Evolutionary conservation across 2,329 filamentous ascomycete species (phyloP), one percentile per base, ranked within the genome.

Genomic region (Curvularia sp.): DNA sequence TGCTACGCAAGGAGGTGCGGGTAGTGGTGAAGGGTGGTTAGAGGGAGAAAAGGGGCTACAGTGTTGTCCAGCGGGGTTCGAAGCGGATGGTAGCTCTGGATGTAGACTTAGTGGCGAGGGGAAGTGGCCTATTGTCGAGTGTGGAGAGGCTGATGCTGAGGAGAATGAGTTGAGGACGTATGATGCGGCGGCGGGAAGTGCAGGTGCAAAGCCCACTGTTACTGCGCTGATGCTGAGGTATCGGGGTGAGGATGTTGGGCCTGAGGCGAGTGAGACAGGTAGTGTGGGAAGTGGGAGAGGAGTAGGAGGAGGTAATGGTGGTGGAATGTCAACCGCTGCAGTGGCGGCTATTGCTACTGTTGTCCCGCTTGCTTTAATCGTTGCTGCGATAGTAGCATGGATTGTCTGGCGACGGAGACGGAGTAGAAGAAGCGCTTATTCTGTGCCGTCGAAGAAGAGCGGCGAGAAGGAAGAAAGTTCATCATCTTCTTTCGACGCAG

Each of bases 331-430:
- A 22, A 28, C 9, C 28, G 41, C 84, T 35, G 89, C 88, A 38
- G 93, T 86, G 63, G 96, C 96, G 62, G 93, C 93, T 0, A 87
- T 97, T 42, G 93, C 93, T 1, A 93, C 97, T 0, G 91, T 97
- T 7, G 89, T 97, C 1, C 93, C 94, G 3, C 92, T 98, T 39
- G 91, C 87, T 1, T 91, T 89, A 1, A 91, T 97, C n/a, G 28
- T 68, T 7, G 58, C 55, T 20, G 59, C 59, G 0, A 44, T 69
- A 4, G 62, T 51, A 10, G 58, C 55, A 2, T 65, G 64, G 20
- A n/a, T 69, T 4, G 53, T 70, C 0, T 70, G 63, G 63, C 48
- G 65, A 4, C 48, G 65, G 9, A 30, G 28, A 30, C 28, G 28
- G 2, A 57, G 55, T 9, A 67, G 59, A 43, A 58, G 63, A 13